Evolutionary conservation across 2,329 filamentous ascomycete species (phyloP).

Genomic region (Capronia americana): DNA sequence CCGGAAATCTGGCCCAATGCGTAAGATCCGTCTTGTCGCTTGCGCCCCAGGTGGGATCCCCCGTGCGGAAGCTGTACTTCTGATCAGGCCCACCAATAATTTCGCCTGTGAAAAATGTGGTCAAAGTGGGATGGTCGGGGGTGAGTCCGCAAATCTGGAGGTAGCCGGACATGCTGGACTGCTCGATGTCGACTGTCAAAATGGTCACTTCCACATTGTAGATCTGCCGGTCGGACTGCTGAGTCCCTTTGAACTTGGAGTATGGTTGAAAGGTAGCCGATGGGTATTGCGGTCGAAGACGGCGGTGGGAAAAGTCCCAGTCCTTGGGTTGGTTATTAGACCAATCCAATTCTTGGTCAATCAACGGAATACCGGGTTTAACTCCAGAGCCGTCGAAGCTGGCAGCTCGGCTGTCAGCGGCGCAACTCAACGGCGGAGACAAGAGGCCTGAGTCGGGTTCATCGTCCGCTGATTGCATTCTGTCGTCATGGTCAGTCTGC

Average conservation of each 20-base stretch:
- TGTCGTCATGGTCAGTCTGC: not conserved
- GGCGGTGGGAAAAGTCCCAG: constrained; percentile 38
- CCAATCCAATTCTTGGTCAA: constrained; percentile 36
- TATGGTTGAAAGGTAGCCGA: constrained; percentile 87
- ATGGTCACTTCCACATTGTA: constrained; percentile 98
- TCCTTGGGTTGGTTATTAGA: constrained; percentile 22
- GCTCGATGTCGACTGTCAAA: constrained; percentile 91
- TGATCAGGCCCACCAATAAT: constrained; percentile 75
- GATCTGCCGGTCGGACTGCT: constrained; percentile 88
- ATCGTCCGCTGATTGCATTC: not conserved
- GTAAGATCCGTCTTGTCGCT: constrained; percentile 88
- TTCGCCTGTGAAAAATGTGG: constrained; percentile 97
- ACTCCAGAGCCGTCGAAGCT: not conserved
- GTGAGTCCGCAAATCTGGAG: constrained; percentile 97
- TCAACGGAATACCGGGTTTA: constrained; percentile 27
- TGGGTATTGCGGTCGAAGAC: constrained; percentile 71
- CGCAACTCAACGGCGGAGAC: constrained; percentile 15
- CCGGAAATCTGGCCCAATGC: constrained; percentile 90
- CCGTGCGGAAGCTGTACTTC: constrained; percentile 92
- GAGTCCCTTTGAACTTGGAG: constrained; percentile 86
- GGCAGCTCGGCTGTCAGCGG: constrained; percentile 7
- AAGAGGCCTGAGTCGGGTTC: constrained; percentile 3
- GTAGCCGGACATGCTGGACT: constrained; percentile 95
- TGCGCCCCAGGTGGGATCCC: constrained; percentile 88
- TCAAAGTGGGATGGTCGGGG: constrained; percentile 94